These are phyloP conservation scores for Selenicereus undatus DNA, from an alignment of 148 eudicot genomes.

Conservation along the genomic window DNA sequence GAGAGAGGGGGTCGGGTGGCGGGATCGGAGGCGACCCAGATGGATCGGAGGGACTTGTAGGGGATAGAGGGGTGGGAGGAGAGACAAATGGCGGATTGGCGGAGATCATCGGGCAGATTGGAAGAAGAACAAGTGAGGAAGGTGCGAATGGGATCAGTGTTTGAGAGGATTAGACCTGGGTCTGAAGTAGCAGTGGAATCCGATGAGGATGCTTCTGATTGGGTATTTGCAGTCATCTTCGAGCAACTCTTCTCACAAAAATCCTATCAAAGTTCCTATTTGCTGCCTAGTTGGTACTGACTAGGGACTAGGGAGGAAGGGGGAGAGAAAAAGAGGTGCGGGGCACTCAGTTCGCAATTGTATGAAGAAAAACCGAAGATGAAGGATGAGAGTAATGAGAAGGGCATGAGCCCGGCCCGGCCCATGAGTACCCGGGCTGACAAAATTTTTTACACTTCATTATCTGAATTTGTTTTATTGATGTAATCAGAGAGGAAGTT, in stretches of 20 bases:
- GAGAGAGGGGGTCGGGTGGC: slow-evolving; percentile 40
- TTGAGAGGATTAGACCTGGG: slow-evolving; percentile 45
- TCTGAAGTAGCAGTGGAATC: background rate
- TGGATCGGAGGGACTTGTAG: slow-evolving; percentile 56
- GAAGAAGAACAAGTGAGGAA: slow-evolving; percentile 40
- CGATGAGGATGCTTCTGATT: slow-evolving; percentile 21
- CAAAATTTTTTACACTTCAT: too few species aligned
- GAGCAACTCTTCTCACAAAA: background rate
- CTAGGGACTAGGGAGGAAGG: too few species aligned
- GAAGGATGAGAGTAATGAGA: too few species aligned
- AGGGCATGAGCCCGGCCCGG: too few species aligned
- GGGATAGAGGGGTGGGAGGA: slow-evolving; percentile 43
- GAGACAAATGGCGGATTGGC: slow-evolving; percentile 44
- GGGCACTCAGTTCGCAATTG: too few species aligned
- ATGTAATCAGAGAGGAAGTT: too few species aligned
- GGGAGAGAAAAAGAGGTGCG: too few species aligned
- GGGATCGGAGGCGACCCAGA: slow-evolving; percentile 59
- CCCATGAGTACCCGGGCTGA: too few species aligned
- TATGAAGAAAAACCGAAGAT: too few species aligned
- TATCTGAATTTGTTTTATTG: too few species aligned
- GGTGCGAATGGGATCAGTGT: slow-evolving; percentile 40
- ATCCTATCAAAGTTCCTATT: too few species aligned
- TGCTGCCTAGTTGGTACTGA: too few species aligned
- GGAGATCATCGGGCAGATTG: slow-evolving; percentile 36
- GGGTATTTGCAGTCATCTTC: slow-evolving; percentile 22